Evolutionary conservation across 139 green algal genomes (phyloP).

Genomic region (Pleodorina starrii): DNA sequence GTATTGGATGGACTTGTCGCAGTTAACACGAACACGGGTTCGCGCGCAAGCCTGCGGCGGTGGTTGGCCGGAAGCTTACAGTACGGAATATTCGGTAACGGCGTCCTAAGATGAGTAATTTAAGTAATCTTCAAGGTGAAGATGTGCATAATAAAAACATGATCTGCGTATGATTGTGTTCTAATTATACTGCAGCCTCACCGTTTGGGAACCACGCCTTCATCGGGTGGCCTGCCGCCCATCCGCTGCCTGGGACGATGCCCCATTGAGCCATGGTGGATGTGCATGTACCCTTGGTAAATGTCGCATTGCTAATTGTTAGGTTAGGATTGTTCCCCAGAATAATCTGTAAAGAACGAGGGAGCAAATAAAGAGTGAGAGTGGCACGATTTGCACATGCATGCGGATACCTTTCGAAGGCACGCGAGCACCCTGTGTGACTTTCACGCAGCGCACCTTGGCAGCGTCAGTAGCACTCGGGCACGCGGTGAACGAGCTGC

Average conservation of each 20-base stretch:
- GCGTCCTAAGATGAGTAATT: neutral
- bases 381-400: neutral
- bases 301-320: neutral
- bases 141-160: neutral
- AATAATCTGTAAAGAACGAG: neutral
- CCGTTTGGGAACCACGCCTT: constrained; percentile 1
- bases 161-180: neutral
- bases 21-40: neutral
- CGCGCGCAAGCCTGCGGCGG: neutral
- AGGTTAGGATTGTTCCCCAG: constrained; percentile 18
- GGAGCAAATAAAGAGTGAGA: neutral
- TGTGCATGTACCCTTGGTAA: constrained; percentile 14
- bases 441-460: too few relatives aligned
- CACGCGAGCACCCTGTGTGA: neutral
- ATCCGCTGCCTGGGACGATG: neutral
- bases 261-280: constrained; percentile 14
- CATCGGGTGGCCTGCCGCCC: neutral
- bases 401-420: neutral
- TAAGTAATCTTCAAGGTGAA: neutral
- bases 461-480: neutral
- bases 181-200: neutral
- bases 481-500: neutral
- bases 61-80: neutral
- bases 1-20: neutral
- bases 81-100: neutral